Percentiles rank a stretch among this genome's conserved stretches.
These are phyloP conservation scores for Incumbomyces delicatus DNA, from an alignment of 2,329 filamentous ascomycete genomes.

Conservation along the genomic window DNA sequence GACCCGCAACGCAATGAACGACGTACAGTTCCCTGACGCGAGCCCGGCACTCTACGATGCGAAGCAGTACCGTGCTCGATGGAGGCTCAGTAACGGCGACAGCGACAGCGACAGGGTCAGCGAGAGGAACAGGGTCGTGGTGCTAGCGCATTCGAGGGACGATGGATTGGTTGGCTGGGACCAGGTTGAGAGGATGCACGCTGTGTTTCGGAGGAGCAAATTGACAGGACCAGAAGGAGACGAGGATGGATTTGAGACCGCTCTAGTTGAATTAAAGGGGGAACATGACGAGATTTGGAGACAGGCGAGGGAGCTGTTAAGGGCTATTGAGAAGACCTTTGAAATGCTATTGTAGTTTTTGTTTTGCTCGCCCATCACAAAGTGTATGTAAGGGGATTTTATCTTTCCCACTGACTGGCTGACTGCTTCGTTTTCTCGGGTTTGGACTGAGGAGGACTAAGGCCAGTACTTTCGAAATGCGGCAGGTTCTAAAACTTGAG, in stretches of 20 bases:
- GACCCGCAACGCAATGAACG: constrained; percentile 33
- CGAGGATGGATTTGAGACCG: constrained; percentile 28
- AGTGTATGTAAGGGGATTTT: too few relatives aligned
- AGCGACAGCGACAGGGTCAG: constrained; percentile 28
- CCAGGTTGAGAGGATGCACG: constrained; percentile 36
- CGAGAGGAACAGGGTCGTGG: constrained; percentile 26
- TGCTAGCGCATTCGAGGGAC: constrained; percentile 33
- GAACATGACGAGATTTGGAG: constrained; percentile 35
- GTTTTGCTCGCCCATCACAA: too few relatives aligned
- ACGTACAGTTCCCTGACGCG: constrained; percentile 29
- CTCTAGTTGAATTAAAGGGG: constrained; percentile 25
- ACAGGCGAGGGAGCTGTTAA: constrained; percentile 31
- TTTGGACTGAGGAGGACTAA: too few relatives aligned
- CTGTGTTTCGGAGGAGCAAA: constrained; percentile 34
- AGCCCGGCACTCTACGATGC: constrained; percentile 27
- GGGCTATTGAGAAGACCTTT: constrained; percentile 22
- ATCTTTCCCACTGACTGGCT: too few relatives aligned
- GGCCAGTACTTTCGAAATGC: too few relatives aligned
- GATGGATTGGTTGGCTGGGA: constrained; percentile 32
- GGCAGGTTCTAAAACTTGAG: too few relatives aligned
- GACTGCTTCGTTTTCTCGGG: too few relatives aligned
- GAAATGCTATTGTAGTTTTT: constrained; percentile 10
- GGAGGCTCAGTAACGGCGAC: constrained; percentile 13
- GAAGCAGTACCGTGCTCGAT: constrained; percentile 16
- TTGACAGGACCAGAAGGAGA: constrained; percentile 36